phyloP scores from a whole-genome alignment of 2,329 filamentous ascomycete genomes.

The Neonectria sp. region DNA sequence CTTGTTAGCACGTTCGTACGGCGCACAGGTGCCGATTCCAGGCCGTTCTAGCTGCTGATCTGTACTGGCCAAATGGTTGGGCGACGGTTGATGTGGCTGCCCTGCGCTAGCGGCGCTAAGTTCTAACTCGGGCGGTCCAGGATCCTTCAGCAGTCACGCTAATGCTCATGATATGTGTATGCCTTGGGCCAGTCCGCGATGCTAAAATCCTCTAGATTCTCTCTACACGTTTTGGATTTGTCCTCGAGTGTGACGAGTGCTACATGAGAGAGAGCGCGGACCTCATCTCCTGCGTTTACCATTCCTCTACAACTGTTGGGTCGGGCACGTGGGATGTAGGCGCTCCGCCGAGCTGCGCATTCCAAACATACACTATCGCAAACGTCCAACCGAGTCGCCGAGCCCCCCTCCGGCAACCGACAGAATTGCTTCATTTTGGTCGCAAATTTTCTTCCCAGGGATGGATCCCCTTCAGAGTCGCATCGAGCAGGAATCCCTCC shows the following conservation, averaged over 20 bases:
- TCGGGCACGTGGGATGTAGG: constrained; percentile 11
- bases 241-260: constrained; percentile 20
- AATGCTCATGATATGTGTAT: constrained; percentile 34
- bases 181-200: constrained; percentile 35
- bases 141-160: constrained; percentile 36
- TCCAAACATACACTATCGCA: constrained; percentile 8
- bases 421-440: constrained; percentile 20
- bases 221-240: constrained; percentile 9
- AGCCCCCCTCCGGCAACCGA: neutral
- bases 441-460: constrained; percentile 25
- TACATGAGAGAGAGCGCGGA: constrained; percentile 15
- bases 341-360: constrained; percentile 7
- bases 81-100: constrained; percentile 42
- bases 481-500: constrained; percentile 42
- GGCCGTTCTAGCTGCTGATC: constrained; percentile 44
- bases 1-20: neutral
- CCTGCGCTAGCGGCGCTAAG: constrained; percentile 41
- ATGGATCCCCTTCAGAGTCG: constrained; percentile 46
- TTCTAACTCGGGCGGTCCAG: constrained; percentile 29
- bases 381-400: constrained; percentile 12
- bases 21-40: constrained; percentile 35
- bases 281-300: constrained; percentile 10
- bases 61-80: constrained; percentile 37
- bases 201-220: constrained; percentile 27
- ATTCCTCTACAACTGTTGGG: constrained; percentile 8